Base-by-base conservation (phyloP, 441 rosid genomes). In the Capsella rubella region DNA sequence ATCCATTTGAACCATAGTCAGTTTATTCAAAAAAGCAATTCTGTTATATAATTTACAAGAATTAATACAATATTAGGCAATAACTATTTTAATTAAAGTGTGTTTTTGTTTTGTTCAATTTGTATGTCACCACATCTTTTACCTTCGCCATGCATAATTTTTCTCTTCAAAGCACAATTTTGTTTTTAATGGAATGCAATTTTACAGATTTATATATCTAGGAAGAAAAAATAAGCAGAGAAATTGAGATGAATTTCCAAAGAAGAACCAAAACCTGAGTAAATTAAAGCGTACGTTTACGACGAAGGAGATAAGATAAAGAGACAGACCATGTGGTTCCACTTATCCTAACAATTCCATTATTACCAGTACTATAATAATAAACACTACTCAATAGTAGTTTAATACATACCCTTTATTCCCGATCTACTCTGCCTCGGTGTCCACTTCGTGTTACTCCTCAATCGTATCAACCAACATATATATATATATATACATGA, bases 321-420 rank as follows among this genome's bases (percentile, higher is more conserved):
- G 79, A 69, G 64, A 75, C 70, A 75, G 10, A 54, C 70, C 74
- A 75, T 75, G 79, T 75, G 79, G 64, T 68, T 69, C 49, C 69
- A 60, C 13, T 46, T 67, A 67, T 50, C 55, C 46, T n/a, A 4
- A 39, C 2, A 21, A 5, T 50, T 21, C 6, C 29, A 47, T 49
- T 18, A 39, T 40, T 14, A 14, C 16, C 37, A 29, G 31, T 29
- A 57, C 43, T 49, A 49, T 74, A 58, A 58, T 67, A 66, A 8
- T 4, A 58, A 58, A 31, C 54, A 31, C 14, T 67, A 61, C 72
- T 45, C 25, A 21, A 21, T 21, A 21, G 25, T 31, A 31, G 34
- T 34, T 21, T 51, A 49, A 16, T 39, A 49, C 53, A 74, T 40
- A 29, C 67, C 56, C 51, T 67, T 42, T n/a, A 53, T 67, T n/a